Conservation (phyloP, 106 monocot genomes). For the Dendrobium catenatum region DNA sequence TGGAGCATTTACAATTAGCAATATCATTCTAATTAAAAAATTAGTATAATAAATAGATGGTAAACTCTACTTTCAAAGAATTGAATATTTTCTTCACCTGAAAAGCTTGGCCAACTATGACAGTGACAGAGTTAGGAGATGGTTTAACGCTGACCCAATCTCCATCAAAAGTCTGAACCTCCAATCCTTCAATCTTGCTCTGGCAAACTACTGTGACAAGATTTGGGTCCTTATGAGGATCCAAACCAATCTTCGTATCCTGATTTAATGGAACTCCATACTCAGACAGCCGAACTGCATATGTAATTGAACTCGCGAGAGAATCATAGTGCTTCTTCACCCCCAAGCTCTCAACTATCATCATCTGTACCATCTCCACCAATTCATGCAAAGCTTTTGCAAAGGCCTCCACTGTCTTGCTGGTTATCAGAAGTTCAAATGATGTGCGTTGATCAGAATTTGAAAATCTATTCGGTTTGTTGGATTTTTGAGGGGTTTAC, state of each 20-base stretch:
- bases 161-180: constrained; percentile 25
- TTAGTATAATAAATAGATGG: no score
- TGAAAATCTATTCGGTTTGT: no score
- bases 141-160: constrained; percentile 15
- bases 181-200: constrained; percentile 30
- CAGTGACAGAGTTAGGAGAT: constrained; percentile 23
- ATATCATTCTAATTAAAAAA: no score
- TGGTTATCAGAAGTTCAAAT: neutral
- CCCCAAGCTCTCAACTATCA: constrained; percentile 42
- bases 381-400: constrained; percentile 15
- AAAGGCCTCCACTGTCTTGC: constrained; percentile 22
- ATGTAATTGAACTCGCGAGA: constrained; percentile 9
- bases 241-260: constrained; percentile 11
- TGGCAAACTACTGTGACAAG: constrained; percentile 25
- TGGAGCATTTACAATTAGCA: neutral
- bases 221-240: constrained; percentile 18
- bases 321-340: constrained; percentile 19
- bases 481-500: no score
- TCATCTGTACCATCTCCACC: constrained; percentile 25
- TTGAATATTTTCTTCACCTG: constrained; percentile 1
- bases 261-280: constrained; percentile 22
- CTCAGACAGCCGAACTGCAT: constrained; percentile 17
- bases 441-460: no score
- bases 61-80: no score
- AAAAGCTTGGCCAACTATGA: constrained; percentile 21